phyloP scores from a whole-genome alignment of 345 rosid genomes.

The Citrus unshiu region DNA sequence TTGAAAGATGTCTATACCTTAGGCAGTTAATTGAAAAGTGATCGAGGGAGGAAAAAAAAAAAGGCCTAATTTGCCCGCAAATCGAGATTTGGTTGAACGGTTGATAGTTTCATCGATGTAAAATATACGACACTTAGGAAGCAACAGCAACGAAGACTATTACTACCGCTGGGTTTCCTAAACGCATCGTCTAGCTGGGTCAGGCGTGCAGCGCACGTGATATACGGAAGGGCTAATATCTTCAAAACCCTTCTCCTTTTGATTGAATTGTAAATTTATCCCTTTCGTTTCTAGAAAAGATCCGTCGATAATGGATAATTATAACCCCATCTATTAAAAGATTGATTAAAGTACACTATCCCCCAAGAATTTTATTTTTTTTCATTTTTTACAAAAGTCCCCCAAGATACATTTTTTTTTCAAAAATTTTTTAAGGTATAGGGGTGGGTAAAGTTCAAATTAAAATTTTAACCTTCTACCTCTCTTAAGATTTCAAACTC shows the following conservation, averaged over 20 bases:
- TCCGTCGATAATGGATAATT: too few relatives aligned
- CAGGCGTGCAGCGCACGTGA: not conserved
- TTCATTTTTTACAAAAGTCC: too few relatives aligned
- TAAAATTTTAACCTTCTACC: too few relatives aligned
- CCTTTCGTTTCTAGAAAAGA: not conserved
- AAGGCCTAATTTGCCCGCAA: not conserved
- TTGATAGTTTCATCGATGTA: constrained; percentile 1
- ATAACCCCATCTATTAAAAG: too few relatives aligned
- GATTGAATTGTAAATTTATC: not conserved
- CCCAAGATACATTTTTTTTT: too few relatives aligned
- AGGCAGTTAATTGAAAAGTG: not conserved
- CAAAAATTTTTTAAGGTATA: too few relatives aligned
- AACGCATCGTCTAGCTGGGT: not conserved
- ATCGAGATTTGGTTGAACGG: not conserved
- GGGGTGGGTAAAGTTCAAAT: too few relatives aligned
- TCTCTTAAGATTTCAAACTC: too few relatives aligned
- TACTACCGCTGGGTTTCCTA: not conserved
- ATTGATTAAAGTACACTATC: too few relatives aligned
- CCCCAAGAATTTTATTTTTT: too few relatives aligned
- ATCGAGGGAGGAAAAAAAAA: not conserved
- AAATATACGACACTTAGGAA: not conserved
- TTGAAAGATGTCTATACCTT: not conserved
- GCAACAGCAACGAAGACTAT: not conserved
- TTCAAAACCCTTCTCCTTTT: not conserved
- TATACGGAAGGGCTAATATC: not conserved